Base-by-base conservation (phyloP, 345 rosid species). In the Eucalyptus regnans region DNA sequence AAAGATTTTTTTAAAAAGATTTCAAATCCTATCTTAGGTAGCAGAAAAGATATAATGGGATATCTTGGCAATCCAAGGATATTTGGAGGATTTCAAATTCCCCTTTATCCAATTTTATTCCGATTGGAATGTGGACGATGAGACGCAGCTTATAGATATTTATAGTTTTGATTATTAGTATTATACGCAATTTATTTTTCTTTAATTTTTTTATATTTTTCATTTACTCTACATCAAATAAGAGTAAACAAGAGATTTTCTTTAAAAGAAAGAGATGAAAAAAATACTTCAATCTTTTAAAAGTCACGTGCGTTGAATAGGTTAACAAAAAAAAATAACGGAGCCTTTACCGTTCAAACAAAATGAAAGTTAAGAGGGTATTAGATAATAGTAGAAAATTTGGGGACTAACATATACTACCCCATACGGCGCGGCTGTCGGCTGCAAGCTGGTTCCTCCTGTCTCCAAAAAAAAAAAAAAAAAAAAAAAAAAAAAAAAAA, bases 181-280 rank as follows among this genome's bases (percentile, higher is more conserved):
- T 56, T 23, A 23, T 56, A 56, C 0, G 29, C 62, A 25, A 60
- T 60, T 27, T 60, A 60, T 25, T 25, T 60, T 60, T 60, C 66
- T 60, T 60, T 0, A 60, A 0, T 33, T 60, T 60, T 60, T 60
- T 1, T 60, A 27, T 12, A 27, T 60, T 12, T 60, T 60, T 27
- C 31, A 0, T 60, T 60, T 27, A 25, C 0, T 60, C 25, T 60
- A 60, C 66, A 60, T 25, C 66, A 60, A 25, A 11, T 60, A 27
- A 60, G 31, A 29, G 16, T 5, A 60, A 8, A 56, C 1, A 0
- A 23, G 62, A 56, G 6, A 9, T 22, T 56, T 56, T 56, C 62
- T 56, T 56, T 0, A 11, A 25, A 27, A 41, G 4, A 41, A 41
- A 12, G 66, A 0, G n/a, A 27, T 25, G n/a, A 60, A 0, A 27